These are phyloP conservation scores for Periglandula ipomoeae DNA, from an alignment of 2,329 filamentous ascomycete species.

Conservation along the genomic window DNA sequence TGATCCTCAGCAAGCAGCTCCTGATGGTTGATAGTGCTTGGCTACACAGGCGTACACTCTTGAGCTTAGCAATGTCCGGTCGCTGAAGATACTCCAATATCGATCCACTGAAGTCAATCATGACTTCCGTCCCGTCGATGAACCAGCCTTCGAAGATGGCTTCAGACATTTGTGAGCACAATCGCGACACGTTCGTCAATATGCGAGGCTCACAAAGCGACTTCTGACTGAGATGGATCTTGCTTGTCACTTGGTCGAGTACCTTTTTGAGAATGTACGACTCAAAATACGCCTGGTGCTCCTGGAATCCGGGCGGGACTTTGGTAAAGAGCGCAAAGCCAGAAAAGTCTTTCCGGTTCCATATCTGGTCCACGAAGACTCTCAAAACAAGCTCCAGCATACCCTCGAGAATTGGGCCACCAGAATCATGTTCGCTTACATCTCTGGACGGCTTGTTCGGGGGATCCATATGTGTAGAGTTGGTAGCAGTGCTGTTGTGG, in stretches of 20 bases:
- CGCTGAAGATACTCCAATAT: constrained; percentile 83
- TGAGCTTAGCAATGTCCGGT: constrained; percentile 69
- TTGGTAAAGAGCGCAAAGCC: constrained; percentile 81
- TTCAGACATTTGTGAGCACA: constrained; percentile 74
- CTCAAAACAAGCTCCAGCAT: constrained; percentile 68
- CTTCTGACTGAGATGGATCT: constrained; percentile 62
- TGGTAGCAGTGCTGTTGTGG: constrained; percentile 47
- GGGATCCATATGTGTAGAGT: constrained; percentile 33
- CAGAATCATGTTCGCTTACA: constrained; percentile 36
- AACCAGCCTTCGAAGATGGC: constrained; percentile 97
- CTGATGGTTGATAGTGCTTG: constrained; percentile 72
- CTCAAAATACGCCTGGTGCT: constrained; percentile 92
- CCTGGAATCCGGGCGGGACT: constrained; percentile 83
- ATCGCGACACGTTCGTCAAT: constrained; percentile 76
- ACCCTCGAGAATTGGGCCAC: constrained; percentile 64
- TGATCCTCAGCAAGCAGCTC: constrained; percentile 66
- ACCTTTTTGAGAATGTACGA: constrained; percentile 76
- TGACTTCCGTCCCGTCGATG: constrained; percentile 71
- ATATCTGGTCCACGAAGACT: constrained; percentile 78
- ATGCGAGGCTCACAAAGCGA: constrained; percentile 72
- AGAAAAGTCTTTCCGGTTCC: constrained; percentile 80
- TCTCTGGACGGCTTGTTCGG: constrained; percentile 11
- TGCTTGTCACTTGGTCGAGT: constrained; percentile 59
- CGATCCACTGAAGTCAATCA: constrained; percentile 79
- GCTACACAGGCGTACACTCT: constrained; percentile 84